phyloP scores from a whole-genome alignment of 2,329 filamentous ascomycete species.

The Aulographum hederae region DNA sequence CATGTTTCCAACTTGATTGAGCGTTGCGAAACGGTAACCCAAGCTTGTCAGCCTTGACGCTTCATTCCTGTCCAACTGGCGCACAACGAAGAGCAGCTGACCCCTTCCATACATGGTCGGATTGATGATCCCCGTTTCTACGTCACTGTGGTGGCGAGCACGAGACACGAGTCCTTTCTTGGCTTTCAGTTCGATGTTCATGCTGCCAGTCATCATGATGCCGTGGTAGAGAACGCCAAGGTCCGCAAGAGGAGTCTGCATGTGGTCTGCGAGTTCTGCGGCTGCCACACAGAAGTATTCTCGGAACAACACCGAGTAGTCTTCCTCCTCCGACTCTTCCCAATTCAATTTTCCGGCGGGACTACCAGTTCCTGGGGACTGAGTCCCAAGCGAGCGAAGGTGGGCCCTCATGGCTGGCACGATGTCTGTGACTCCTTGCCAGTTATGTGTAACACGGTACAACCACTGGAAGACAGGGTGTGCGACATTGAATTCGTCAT shows the following conservation, averaged over 20 bases:
- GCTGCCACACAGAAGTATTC: conserved; percentile 73
- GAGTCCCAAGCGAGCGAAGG: conserved; percentile 32
- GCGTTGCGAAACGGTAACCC: conserved; percentile 57
- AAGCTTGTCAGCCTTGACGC: conserved; percentile 45
- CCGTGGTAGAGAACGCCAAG: conserved; percentile 59
- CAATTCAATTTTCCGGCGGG: conserved; percentile 5
- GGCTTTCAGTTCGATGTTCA: conserved; percentile 5
- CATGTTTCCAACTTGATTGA: conserved; percentile 41
- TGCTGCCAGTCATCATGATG: conserved; percentile 46
- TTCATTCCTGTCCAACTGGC: conserved; percentile 40
- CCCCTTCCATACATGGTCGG: conserved; percentile 42
- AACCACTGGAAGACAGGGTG: conserved; percentile 80
- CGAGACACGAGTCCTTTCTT: too few species aligned
- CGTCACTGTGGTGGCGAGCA: background rate
- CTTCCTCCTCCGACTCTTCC: conserved; percentile 39
- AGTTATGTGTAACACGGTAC: conserved; percentile 63
- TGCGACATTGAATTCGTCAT: conserved; percentile 56
- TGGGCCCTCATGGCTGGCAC: conserved; percentile 57
- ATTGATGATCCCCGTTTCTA: conserved; percentile 3
- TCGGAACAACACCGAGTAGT: conserved; percentile 62
- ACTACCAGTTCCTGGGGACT: conserved; percentile 10
- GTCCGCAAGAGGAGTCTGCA: conserved; percentile 43
- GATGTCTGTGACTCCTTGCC: conserved; percentile 48
- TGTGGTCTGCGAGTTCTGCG: conserved; percentile 47
- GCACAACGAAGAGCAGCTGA: conserved; percentile 65